A percentile compares a stretch with the other conserved stretches of the same genome.
Conservation (phyloP, 2,329 filamentous ascomycete genomes). For the Arthroderma sp. region DNA sequence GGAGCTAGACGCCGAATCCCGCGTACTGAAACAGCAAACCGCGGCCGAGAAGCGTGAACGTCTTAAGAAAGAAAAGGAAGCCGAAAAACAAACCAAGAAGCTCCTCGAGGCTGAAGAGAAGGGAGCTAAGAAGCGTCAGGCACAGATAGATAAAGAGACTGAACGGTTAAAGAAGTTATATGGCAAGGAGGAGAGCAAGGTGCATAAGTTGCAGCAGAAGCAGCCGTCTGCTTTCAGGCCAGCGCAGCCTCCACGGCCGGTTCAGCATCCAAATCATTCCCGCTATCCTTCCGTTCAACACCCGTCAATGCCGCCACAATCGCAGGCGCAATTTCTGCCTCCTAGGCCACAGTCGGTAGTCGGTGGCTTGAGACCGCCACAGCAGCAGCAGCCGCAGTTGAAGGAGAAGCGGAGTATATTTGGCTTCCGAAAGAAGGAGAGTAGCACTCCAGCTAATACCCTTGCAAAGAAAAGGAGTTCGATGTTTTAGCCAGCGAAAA, state of each 20-base stretch:
- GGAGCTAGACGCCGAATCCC: conserved; percentile 42
- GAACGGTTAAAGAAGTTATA: conserved; percentile 53
- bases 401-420: conserved; percentile 37
- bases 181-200: conserved; percentile 30
- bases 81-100: conserved; percentile 41
- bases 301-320: background rate
- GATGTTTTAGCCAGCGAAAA: conserved; percentile 25
- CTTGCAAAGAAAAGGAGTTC: conserved; percentile 37
- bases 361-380: background rate
- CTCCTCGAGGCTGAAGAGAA: conserved; percentile 44
- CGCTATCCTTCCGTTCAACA: no score
- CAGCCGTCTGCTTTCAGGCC: background rate
- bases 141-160: conserved; percentile 62
- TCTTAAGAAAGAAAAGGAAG: conserved; percentile 38
- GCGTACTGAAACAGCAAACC: conserved; percentile 32
- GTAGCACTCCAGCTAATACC: conserved; percentile 20
- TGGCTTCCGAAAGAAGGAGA: conserved; percentile 27
- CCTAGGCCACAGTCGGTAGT: background rate
- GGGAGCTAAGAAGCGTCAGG: conserved; percentile 40
- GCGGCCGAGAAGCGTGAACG: conserved; percentile 34
- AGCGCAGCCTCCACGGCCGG: background rate
- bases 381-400: conserved; percentile 14
- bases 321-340: background rate
- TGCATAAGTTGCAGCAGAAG: background rate
- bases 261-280: background rate